phyloP scores from a whole-genome alignment of 139 green algal species.

The Auxenochlorella pyrenoidosa region DNA sequence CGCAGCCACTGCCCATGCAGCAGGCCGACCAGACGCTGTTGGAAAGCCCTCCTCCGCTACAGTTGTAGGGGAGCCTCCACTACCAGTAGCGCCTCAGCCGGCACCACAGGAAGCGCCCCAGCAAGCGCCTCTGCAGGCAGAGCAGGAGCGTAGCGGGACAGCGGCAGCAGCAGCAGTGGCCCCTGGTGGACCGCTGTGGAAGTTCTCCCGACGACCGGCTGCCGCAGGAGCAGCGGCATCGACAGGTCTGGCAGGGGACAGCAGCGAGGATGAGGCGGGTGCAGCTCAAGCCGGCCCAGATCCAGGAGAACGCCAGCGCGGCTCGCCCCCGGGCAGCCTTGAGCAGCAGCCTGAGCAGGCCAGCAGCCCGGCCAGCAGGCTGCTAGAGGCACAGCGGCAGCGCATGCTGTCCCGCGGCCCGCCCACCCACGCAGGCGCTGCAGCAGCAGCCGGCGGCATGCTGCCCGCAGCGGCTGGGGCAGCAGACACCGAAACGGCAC shows the following conservation, averaged over 20 bases:
- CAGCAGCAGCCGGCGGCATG: not conserved
- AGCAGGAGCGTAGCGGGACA: not conserved
- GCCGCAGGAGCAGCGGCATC: not conserved
- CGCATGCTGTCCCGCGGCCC: conserved; percentile 12
- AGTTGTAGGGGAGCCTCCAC: not conserved
- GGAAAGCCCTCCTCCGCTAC: too few species aligned
- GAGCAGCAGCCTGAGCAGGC: not conserved
- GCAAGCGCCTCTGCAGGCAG: not conserved
- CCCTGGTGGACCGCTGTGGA: not conserved
- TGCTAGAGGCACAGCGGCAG: conserved; percentile 46
- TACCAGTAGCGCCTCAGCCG: not conserved
- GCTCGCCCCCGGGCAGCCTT: not conserved
- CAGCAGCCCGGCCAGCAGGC: not conserved
- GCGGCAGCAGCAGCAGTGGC: not conserved
- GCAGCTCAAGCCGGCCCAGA: not conserved
- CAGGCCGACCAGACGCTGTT: not conserved
- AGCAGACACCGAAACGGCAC: not conserved
- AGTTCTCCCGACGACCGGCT: not conserved
- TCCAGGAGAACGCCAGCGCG: not conserved
- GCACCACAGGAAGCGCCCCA: not conserved
- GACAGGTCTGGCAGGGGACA: not conserved
- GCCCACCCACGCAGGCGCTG: not conserved
- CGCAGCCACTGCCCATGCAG: not conserved
- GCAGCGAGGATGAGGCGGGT: not conserved
- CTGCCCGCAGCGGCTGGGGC: not conserved